Conservation (phyloP, 768 basidiomycete genomes). For the Trametes gibbosa region DNA sequence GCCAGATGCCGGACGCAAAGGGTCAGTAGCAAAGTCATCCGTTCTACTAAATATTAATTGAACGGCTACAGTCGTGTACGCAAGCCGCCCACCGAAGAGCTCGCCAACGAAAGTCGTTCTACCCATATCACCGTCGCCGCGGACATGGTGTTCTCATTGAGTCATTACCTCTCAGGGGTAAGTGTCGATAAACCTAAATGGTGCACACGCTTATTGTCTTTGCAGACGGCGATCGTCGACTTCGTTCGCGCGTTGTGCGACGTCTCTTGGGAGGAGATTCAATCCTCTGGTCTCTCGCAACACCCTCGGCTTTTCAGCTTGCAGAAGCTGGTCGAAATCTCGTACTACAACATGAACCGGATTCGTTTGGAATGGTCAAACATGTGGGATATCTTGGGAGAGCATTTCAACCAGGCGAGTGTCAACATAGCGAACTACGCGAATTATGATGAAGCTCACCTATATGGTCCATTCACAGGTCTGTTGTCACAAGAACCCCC, state of each 20-base stretch:
- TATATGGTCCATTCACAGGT: constrained; percentile 51
- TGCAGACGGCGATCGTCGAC: constrained; percentile 92
- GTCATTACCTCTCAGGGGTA: constrained; percentile 93
- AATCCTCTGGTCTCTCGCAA: constrained; percentile 91
- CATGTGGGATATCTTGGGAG: constrained; percentile 95
- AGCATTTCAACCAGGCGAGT: constrained; percentile 93
- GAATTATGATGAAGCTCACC: too few relatives aligned
- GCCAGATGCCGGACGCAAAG: constrained; percentile 71
- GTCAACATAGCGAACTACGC: not conserved
- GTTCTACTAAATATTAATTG: constrained; percentile 30
- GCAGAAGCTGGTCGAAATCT: constrained; percentile 97
- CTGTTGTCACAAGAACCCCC: constrained; percentile 96
- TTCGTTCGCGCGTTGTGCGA: constrained; percentile 95
- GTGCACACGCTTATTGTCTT: constrained; percentile 10
- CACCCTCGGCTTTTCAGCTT: constrained; percentile 95
- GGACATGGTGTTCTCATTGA: constrained; percentile 98
- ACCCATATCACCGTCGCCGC: constrained; percentile 98
- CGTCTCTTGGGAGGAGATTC: constrained; percentile 99
- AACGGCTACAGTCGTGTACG: constrained; percentile 31
- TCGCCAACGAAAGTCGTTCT: constrained; percentile 95
- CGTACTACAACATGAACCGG: constrained; percentile 98
- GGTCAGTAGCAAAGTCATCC: constrained; percentile 47
- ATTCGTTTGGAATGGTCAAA: constrained; percentile 98
- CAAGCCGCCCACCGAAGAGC: constrained; percentile 82
- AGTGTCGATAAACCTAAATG: constrained; percentile 30